Evolutionary conservation across 1,139 yeast species (phyloP).

Genomic region (Hansenula lynferdii): DNA sequence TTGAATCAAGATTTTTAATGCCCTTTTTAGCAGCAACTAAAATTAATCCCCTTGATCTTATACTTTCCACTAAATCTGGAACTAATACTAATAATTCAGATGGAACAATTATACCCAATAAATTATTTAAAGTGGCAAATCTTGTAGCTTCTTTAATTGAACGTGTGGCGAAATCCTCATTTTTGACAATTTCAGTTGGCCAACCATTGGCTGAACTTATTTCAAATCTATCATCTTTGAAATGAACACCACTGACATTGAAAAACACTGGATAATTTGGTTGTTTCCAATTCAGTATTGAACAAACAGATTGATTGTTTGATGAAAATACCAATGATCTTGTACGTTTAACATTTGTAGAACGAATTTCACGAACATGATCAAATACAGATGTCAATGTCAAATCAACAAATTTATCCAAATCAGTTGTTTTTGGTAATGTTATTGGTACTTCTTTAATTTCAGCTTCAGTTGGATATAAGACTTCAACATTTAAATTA

Average conservation of each 20-base stretch:
- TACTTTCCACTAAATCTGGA: slow-evolving; percentile 70
- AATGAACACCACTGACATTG: slow-evolving; percentile 64
- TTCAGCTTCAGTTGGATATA: slow-evolving; percentile 76
- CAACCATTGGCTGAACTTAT: slow-evolving; percentile 35
- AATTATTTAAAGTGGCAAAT: slow-evolving; percentile 77
- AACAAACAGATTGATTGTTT: slow-evolving; percentile 82
- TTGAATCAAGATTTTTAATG: slow-evolving; percentile 21
- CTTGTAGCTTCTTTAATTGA: slow-evolving; percentile 58
- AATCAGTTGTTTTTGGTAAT: slow-evolving; percentile 37
- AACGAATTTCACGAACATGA: slow-evolving; percentile 59
- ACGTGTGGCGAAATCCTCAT: slow-evolving; percentile 40
- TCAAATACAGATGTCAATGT: slow-evolving; percentile 70
- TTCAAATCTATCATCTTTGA: slow-evolving; percentile 31
- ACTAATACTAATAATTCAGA: slow-evolving; percentile 64
- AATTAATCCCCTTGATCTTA: slow-evolving; percentile 77
- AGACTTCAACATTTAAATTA: slow-evolving; percentile 71
- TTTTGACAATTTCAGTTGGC: slow-evolving; percentile 19
- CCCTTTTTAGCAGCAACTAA: slow-evolving; percentile 59
- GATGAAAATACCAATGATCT: slow-evolving; percentile 81
- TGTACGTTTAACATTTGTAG: slow-evolving; percentile 24
- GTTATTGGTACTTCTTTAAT: slow-evolving; percentile 50
- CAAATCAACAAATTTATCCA: slow-evolving; percentile 73
- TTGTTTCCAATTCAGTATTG: slow-evolving; percentile 95
- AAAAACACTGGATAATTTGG: slow-evolving; percentile 95
- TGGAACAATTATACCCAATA: slow-evolving; percentile 80